These are phyloP conservation scores for Massospora cicadina DNA, from an alignment of 371 early-diverging fungal species.

Conservation along the genomic window DNA sequence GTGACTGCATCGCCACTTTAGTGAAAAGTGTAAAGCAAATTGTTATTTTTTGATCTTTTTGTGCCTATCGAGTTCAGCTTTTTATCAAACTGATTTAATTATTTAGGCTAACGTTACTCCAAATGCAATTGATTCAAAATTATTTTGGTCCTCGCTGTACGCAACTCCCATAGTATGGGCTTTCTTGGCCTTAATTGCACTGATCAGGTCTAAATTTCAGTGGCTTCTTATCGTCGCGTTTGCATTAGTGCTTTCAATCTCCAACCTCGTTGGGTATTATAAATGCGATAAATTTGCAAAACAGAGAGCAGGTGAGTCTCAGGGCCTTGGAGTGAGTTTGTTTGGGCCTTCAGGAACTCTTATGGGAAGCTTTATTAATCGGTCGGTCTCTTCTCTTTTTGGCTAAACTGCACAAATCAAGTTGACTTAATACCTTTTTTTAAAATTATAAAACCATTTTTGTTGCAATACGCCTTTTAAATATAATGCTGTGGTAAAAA, in stretches of 20 bases:
- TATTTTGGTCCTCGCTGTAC: constrained; percentile 86
- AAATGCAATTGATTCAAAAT: constrained; percentile 69
- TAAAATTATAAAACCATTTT: background rate
- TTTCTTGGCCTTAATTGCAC: constrained; percentile 52
- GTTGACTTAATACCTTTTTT: background rate
- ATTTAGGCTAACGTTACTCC: constrained; percentile 38
- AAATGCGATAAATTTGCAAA: constrained; percentile 79
- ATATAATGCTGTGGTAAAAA: too few relatives aligned
- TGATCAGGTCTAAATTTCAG: constrained; percentile 40
- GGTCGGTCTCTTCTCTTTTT: background rate
- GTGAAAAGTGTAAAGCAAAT: too few relatives aligned
- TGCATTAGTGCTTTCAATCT: constrained; percentile 60
- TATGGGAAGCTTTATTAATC: background rate
- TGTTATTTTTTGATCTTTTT: constrained; percentile 3
- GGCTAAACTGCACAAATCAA: background rate
- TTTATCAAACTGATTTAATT: background rate
- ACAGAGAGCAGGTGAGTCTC: background rate
- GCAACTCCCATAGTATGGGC: constrained; percentile 71
- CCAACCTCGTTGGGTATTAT: constrained; percentile 88
- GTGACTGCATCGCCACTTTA: background rate
- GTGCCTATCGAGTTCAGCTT: background rate
- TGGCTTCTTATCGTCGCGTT: constrained; percentile 78
- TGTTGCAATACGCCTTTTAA: too few relatives aligned
- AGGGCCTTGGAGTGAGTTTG: background rate
- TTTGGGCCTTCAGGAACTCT: background rate